Percentiles rank a stretch among this genome's conserved stretches.
These are phyloP conservation scores for Trichoderma semiorbis DNA, from an alignment of 2,329 filamentous ascomycete genomes.

Conservation along the genomic window DNA sequence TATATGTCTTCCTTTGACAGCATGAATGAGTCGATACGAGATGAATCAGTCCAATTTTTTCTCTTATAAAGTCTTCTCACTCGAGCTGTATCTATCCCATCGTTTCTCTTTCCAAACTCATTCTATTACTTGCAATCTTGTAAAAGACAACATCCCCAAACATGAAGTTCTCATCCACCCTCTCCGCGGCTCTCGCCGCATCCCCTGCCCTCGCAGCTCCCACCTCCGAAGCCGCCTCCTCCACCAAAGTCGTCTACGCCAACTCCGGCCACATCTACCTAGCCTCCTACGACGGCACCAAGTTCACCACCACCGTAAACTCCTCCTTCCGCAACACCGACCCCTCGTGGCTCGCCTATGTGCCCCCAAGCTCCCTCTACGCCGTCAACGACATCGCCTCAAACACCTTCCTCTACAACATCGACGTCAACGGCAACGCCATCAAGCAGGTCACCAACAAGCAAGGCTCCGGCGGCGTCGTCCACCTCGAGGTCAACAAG, in stretches of 20 bases:
- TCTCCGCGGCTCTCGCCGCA: constrained; percentile 2
- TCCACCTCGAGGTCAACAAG: constrained; percentile 46
- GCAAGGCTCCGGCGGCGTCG: constrained; percentile 42
- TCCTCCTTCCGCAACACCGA: constrained; percentile 32
- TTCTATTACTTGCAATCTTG: background rate
- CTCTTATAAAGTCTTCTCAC: background rate
- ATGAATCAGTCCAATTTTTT: background rate
- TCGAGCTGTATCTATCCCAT: background rate
- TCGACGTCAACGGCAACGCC: constrained; percentile 33
- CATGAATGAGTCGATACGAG: background rate
- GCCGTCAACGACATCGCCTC: constrained; percentile 46
- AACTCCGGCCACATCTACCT: constrained; percentile 39
- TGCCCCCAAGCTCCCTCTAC: constrained; percentile 39
- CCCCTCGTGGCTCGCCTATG: constrained; percentile 47
- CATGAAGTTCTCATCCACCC: constrained; percentile 8
- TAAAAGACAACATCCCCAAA: background rate
- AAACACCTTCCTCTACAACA: constrained; percentile 38
- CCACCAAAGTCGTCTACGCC: constrained; percentile 36
- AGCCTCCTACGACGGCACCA: constrained; percentile 40
- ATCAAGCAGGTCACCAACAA: constrained; percentile 25
- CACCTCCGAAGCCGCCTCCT: background rate
- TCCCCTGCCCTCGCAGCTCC: background rate
- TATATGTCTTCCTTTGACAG: background rate
- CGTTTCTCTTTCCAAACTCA: background rate
- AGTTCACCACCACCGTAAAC: constrained; percentile 37